Evolutionary conservation across 2,329 filamentous ascomycete species (phyloP).

Genomic region (Beauveria medogensis): DNA sequence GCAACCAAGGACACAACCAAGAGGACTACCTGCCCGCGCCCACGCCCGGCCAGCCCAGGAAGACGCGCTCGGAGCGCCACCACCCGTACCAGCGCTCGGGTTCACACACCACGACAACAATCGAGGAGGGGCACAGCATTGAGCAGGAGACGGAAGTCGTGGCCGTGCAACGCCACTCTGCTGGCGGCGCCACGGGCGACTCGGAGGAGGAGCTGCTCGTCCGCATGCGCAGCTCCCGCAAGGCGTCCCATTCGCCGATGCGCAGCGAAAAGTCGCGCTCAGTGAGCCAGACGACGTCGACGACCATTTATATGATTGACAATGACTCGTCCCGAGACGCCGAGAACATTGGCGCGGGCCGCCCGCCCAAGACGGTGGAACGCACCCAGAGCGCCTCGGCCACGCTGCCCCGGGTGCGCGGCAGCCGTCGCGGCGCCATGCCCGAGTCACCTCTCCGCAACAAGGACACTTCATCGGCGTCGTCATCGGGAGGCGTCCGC

Average conservation of each 20-base stretch:
- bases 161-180: slow-evolving; percentile 52
- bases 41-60: slow-evolving; percentile 93
- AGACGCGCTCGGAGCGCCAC: slow-evolving; percentile 67
- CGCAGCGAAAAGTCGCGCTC: slow-evolving; percentile 58
- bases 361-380: slow-evolving; percentile 52
- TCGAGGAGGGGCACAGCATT: slow-evolving; percentile 44
- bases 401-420: slow-evolving; percentile 57
- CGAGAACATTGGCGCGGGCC: slow-evolving; percentile 58
- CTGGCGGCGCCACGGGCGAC: slow-evolving; percentile 46
- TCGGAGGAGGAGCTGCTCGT: slow-evolving; percentile 79
- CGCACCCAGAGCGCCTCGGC: slow-evolving; percentile 45
- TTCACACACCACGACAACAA: slow-evolving; percentile 30
- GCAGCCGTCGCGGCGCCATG: slow-evolving; percentile 42
- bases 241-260: slow-evolving; percentile 54
- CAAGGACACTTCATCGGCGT: slow-evolving; percentile 30
- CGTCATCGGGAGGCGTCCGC: slow-evolving; percentile 40
- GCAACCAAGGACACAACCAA: slow-evolving; percentile 56
- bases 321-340: slow-evolving; percentile 62
- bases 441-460: slow-evolving; percentile 40
- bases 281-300: slow-evolving; percentile 68
- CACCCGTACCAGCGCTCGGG: slow-evolving; percentile 60
- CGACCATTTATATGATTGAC: slow-evolving; percentile 51
- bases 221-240: slow-evolving; percentile 61
- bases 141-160: slow-evolving; percentile 54
- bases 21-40: slow-evolving; percentile 92